Conservation (phyloP, 2,329 filamentous ascomycete species). For the Cladosporium sp. region DNA sequence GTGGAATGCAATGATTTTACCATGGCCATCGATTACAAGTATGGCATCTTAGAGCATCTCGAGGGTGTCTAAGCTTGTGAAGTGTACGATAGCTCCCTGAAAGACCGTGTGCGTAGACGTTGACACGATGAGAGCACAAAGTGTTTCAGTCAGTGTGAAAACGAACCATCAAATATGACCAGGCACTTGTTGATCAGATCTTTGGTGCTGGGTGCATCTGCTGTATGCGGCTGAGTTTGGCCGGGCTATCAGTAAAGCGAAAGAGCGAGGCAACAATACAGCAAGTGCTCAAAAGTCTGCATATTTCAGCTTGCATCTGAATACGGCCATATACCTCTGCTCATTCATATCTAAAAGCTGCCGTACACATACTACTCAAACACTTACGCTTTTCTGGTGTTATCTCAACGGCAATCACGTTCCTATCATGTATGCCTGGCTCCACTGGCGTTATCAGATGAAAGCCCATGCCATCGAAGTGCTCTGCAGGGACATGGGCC, state of each 20-base stretch:
- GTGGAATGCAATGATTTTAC: slow-evolving; percentile 21
- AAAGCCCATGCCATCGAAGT: not conserved
- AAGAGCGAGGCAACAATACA: not conserved
- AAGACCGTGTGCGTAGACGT: slow-evolving; percentile 12
- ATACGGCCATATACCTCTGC: not conserved
- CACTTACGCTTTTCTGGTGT: not conserved
- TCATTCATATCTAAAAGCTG: not conserved
- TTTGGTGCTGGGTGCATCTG: not conserved
- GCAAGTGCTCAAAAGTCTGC: not conserved
- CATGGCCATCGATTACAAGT: slow-evolving; percentile 18
- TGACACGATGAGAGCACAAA: not conserved
- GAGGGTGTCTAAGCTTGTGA: slow-evolving; percentile 19
- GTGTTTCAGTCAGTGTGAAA: not conserved
- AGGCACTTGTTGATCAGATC: not conserved
- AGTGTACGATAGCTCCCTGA: slow-evolving; percentile 25
- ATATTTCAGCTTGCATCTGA: not conserved
- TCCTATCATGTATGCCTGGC: not conserved
- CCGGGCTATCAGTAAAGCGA: not conserved
- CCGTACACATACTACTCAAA: not conserved
- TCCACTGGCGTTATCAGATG: not conserved
- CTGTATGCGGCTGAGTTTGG: not conserved
- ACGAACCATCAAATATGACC: not conserved
- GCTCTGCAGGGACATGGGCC: not conserved
- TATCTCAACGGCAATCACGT: not conserved
- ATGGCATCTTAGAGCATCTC: slow-evolving; percentile 23